A percentile compares a stretch with the other conserved stretches of the same genome.
Conservation (phyloP, 805 yeast genomes). For the Ogataea zsoltii region DNA sequence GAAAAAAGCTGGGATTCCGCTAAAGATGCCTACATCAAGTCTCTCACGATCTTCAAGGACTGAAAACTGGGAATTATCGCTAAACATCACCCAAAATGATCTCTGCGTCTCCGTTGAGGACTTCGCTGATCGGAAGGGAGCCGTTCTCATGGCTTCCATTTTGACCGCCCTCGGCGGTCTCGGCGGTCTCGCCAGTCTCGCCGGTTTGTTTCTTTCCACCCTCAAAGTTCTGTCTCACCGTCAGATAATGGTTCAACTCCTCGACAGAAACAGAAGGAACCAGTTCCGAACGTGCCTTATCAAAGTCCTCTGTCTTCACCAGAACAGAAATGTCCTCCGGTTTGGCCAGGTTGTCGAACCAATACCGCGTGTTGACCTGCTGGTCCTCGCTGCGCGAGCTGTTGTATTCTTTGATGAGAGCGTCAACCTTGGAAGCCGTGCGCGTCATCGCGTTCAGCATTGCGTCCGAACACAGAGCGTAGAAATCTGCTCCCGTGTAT, state of each 20-base stretch:
- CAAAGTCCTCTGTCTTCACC: slow-evolving; percentile 73
- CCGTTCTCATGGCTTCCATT: too few species aligned
- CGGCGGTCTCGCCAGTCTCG: too few species aligned
- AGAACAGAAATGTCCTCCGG: slow-evolving; percentile 64
- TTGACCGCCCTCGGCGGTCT: too few species aligned
- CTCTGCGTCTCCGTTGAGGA: slow-evolving; percentile 1
- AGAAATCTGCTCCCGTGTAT: slow-evolving; percentile 98
- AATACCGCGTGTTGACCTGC: slow-evolving; percentile 69
- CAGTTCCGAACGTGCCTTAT: slow-evolving; percentile 69
- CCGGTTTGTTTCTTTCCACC: slow-evolving; percentile 47
- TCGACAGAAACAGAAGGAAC: slow-evolving; percentile 86
- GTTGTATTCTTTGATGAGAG: slow-evolving; percentile 57
- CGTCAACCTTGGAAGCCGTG: slow-evolving; percentile 75
- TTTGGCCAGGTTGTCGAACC: slow-evolving; percentile 84
- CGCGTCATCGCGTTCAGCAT: slow-evolving; percentile 96
- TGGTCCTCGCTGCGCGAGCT: slow-evolving; percentile 34
- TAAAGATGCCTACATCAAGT: slow-evolving; percentile 27
- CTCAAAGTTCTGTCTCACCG: slow-evolving; percentile 81
- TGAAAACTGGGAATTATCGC: background rate
- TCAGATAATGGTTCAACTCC: slow-evolving; percentile 78
- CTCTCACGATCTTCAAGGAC: slow-evolving; percentile 31
- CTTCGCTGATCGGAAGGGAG: background rate
- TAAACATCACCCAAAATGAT: background rate
- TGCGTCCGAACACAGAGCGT: slow-evolving; percentile 93
- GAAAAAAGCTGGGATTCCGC: slow-evolving; percentile 40